These are phyloP conservation scores for Rhododendron henanense DNA, from an alignment of 148 eudicot genomes.

Conservation along the genomic window DNA sequence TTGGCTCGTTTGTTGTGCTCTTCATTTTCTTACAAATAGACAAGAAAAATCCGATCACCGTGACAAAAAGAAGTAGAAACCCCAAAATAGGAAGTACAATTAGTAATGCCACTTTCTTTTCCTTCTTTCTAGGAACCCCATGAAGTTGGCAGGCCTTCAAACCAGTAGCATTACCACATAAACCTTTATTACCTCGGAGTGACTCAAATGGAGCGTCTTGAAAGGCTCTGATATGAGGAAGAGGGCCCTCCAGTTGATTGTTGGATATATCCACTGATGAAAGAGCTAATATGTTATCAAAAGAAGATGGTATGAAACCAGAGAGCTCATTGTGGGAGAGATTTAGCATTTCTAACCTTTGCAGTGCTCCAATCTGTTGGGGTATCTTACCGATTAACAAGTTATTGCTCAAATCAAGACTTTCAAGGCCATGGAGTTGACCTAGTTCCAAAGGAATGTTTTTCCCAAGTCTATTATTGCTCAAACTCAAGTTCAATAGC, in stretches of 20 bases:
- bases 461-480: no score
- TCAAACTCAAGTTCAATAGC: no score
- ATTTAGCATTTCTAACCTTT: no score
- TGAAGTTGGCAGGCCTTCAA: not conserved
- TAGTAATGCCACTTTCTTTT: not conserved
- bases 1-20: not conserved
- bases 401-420: no score
- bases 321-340: no score
- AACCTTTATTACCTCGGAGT: slow-evolving; percentile 12
- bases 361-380: no score
- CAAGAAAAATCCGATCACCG: no score
- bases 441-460: no score
- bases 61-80: not conserved
- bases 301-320: no score
- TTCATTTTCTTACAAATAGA: not conserved
- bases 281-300: no score
- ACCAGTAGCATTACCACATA: slow-evolving; percentile 22
- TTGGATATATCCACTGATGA: not conserved
- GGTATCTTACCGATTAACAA: no score
- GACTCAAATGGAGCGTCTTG: slow-evolving; percentile 2
- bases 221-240: slow-evolving; percentile 15
- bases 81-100: not conserved
- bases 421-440: no score
- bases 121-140: not conserved
- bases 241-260: not conserved